Base-by-base conservation (phyloP, 1,284 basidiomycete genomes). In the Sparassis latifolia region DNA sequence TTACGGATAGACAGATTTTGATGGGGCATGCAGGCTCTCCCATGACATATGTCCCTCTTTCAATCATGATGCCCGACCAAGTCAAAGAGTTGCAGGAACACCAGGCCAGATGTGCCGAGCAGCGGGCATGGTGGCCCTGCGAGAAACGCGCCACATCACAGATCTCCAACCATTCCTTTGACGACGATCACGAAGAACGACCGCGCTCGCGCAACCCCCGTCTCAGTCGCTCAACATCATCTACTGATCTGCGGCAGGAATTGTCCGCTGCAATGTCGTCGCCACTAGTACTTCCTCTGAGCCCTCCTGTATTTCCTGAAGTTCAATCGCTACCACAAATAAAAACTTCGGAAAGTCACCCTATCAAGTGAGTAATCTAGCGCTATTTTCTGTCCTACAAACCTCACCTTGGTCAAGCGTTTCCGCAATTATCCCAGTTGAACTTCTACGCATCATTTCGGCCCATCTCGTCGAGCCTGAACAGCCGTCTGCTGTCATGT, bases 321-420 rank as follows among this genome's bases (percentile, higher is more conserved):
- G 56, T 51, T 46, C 55, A 48, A 45, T 58, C 51, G 57, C 56
- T 46, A 48, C 46, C 60, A 42, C 6, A 55, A 44, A 54, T 84
- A 53, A 92, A 91, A 63, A 94, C 91, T 0, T 92, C 89, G 1
- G 74, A 80, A 44, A 80, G 86, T 0, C 90, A 94, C 66, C 92
- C 91, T 2, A 88, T 94, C 63, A 89, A 91, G 88, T 91, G 61
- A 58, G 78, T 61, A 30, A 39, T 41, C 47, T 32, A 42, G 10
- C 52, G 52, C 20, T 54, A 4, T 53, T 30, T 43, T 4, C 55
- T 27, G n/a, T 37, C 10, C 44, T 20, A 20, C 20, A 20, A 42
- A 44, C 5, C 4, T 10, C 20, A 44, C 33, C 30, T 30, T 43
- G 42, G 29, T 10, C 9, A n/a, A 88, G 85, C 52, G 75, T 88